These are phyloP conservation scores for Monarda citriodora DNA, from an alignment of 305 asterid species.

Conservation along the genomic window DNA sequence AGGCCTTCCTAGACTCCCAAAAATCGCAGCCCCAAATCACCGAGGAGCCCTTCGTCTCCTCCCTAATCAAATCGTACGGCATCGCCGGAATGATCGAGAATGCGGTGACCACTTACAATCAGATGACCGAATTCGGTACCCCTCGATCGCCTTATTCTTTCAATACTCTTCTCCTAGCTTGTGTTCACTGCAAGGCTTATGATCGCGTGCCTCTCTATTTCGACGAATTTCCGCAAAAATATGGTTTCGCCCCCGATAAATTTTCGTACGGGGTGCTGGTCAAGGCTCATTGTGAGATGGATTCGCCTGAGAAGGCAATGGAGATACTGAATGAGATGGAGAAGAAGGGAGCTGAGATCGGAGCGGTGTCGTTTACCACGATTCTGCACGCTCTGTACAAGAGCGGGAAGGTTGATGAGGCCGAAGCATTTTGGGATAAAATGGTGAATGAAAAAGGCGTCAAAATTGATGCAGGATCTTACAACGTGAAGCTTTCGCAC, in stretches of 20 bases:
- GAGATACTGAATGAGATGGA: slow-evolving; percentile 59
- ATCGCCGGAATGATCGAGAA: slow-evolving; percentile 75
- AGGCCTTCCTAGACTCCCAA: slow-evolving; percentile 69
- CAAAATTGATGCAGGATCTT: slow-evolving; percentile 55
- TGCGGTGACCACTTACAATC: slow-evolving; percentile 50
- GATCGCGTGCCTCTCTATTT: slow-evolving; percentile 59
- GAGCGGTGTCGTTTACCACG: slow-evolving; percentile 39
- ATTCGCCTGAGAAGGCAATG: slow-evolving; percentile 46
- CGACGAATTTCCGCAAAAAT: slow-evolving; percentile 53
- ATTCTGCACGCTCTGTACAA: slow-evolving; percentile 55
- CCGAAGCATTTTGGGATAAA: slow-evolving; percentile 65
- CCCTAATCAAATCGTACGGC: slow-evolving; percentile 82
- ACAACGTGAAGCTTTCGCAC: slow-evolving; percentile 63
- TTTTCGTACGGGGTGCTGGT: slow-evolving; percentile 65
- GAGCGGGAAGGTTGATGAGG: slow-evolving; percentile 53
- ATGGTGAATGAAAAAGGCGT: slow-evolving; percentile 47
- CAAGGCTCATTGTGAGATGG: slow-evolving; percentile 74
- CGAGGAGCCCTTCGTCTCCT: slow-evolving; percentile 65
- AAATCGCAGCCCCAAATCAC: slow-evolving; percentile 60
- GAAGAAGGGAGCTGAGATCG: slow-evolving; percentile 49
- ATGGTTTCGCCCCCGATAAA: slow-evolving; percentile 54
- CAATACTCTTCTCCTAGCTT: slow-evolving; percentile 63
- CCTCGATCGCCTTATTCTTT: slow-evolving; percentile 69
- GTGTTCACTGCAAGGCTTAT: slow-evolving; percentile 36
- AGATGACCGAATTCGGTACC: slow-evolving; percentile 74